Conservation (phyloP, 164 flowering plant genomes). For the grape (Vitis vinifera) region ASM3070453v1 NC_081806.1:8777001-8777500, state of each 20-base stretch:
- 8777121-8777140: constrained; percentile 26
- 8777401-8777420: constrained; percentile 14
- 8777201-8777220: constrained; percentile 29
- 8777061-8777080: not conserved
- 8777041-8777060: not conserved
- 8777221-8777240: constrained; percentile 25
- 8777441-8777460: constrained; percentile 22
- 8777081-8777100: constrained; percentile 34
- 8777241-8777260: constrained; percentile 52
- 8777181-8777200: constrained; percentile 26
- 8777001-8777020: not conserved
- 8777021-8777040: no score
- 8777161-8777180: constrained; percentile 38
- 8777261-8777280: constrained; percentile 19
- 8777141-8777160: constrained; percentile 35
- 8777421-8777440: constrained; percentile 10
- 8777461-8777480: constrained; percentile 28
- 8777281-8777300: constrained; percentile 31
- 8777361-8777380: constrained; percentile 30
- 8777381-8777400: constrained; percentile 35
- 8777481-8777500: constrained; percentile 8
- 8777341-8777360: constrained; percentile 30
- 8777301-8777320: constrained; percentile 35
- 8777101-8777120: constrained; percentile 52
- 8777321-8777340: constrained; percentile 27